A percentile compares a stretch with the other conserved stretches of the same genome.
These are phyloP conservation scores for Solanum lignicaule DNA, from an alignment of 257 asterid genomes.

Conservation along the genomic window DNA sequence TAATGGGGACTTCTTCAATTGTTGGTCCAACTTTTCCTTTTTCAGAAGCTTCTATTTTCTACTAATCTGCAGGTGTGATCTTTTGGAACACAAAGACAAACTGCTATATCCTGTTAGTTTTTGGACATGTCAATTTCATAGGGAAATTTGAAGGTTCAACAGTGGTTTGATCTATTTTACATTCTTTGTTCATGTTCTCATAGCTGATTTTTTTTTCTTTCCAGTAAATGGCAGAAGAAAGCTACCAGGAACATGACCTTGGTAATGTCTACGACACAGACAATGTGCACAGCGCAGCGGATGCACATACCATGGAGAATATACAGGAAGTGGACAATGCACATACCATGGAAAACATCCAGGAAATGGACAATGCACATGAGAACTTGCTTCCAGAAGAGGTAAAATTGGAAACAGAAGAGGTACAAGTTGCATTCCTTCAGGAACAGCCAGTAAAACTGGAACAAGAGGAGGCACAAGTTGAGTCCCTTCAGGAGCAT, in stretches of 20 bases:
- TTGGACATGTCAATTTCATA: neutral
- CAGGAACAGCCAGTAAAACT: neutral
- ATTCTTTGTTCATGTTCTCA: neutral
- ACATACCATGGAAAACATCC: neutral
- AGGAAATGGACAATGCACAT: constrained; percentile 17
- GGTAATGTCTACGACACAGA: constrained; percentile 6
- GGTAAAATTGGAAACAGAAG: constrained; percentile 17
- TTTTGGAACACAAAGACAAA: neutral
- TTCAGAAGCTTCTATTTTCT: neutral
- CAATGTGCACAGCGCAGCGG: neutral
- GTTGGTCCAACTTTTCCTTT: neutral
- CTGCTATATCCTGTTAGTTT: neutral
- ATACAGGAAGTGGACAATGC: constrained; percentile 13
- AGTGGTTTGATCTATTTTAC: neutral
- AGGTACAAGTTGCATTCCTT: constrained; percentile 8
- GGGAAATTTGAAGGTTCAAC: neutral
- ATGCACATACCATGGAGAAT: neutral
- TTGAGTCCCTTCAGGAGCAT: neutral
- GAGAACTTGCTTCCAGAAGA: constrained; percentile 28
- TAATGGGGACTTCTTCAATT: neutral
- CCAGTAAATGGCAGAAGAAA: constrained; percentile 41
- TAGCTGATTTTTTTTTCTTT: neutral
- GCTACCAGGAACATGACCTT: constrained; percentile 16
- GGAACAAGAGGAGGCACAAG: constrained; percentile 22
- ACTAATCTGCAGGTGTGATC: neutral